phyloP scores from a whole-genome alignment of 139 green algal genomes.

The Closterium sp. region DNA sequence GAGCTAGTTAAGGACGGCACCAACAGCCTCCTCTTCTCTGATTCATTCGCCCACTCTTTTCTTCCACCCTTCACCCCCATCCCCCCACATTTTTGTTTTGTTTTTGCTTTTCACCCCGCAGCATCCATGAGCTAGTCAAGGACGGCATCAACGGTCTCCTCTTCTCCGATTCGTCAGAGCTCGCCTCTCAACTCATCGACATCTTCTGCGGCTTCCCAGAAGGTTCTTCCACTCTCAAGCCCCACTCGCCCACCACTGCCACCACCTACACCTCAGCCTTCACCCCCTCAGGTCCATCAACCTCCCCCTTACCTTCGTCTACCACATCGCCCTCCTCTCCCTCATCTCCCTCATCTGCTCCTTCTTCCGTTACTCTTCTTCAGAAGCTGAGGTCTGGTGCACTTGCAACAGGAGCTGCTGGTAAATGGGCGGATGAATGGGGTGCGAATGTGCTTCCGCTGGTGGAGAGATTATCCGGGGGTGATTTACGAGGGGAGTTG shows the following conservation, averaged over 20 bases:
- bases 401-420: too few species aligned
- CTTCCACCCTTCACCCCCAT: constrained; percentile 1
- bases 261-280: too few species aligned
- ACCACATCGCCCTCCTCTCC: too few species aligned
- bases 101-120: neutral
- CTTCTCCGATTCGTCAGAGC: constrained; percentile 41
- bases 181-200: constrained; percentile 35
- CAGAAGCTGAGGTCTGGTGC: too few species aligned
- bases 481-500: neutral
- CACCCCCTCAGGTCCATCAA: too few species aligned
- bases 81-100: neutral
- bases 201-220: constrained; percentile 26
- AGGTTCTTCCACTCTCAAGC: neutral
- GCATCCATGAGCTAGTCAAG: constrained; percentile 50
- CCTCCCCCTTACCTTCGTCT: too few species aligned
- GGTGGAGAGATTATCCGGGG: neutral
- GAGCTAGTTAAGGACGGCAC: neutral
- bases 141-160: constrained; percentile 45
- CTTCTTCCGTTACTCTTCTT: too few species aligned
- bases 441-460: too few species aligned
- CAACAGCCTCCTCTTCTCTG: constrained; percentile 48
- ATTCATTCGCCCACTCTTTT: constrained; percentile 5
- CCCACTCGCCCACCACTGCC: neutral
- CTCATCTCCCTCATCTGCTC: too few species aligned
- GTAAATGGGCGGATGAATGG: too few species aligned